phyloP scores from a whole-genome alignment of 352 stramenopile genomes.

The Thalassiosira exigua region DNA sequence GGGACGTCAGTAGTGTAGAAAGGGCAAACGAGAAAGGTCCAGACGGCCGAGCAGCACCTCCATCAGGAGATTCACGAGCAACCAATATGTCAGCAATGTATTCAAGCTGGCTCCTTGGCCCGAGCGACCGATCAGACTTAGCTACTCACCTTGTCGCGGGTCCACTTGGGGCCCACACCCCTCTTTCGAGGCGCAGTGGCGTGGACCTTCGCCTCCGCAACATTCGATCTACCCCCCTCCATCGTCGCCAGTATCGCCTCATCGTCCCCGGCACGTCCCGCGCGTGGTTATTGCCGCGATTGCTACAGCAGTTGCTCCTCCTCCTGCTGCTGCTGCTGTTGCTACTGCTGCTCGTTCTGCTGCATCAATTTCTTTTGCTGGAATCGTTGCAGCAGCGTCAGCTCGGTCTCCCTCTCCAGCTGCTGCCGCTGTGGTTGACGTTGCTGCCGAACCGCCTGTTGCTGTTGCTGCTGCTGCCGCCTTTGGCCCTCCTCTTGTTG shows the following conservation, averaged over 20 bases:
- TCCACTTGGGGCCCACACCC: slow-evolving; percentile 25
- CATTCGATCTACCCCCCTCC: not conserved
- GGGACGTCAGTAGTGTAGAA: too few species aligned
- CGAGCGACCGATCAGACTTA: not conserved
- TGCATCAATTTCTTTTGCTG: too few species aligned
- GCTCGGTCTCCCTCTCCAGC: too few species aligned
- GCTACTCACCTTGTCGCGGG: slow-evolving; percentile 43
- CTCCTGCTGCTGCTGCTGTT: not conserved
- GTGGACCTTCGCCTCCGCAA: not conserved
- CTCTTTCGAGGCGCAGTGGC: slow-evolving; percentile 1
- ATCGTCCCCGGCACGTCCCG: too few species aligned
- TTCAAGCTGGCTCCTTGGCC: not conserved
- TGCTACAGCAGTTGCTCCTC: too few species aligned
- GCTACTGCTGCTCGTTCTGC: not conserved
- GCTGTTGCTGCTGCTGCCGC: not conserved
- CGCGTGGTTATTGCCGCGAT: too few species aligned
- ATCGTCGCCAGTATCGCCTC: too few species aligned
- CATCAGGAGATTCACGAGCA: not conserved
- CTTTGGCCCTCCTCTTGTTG: not conserved
- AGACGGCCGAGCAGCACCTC: not conserved
- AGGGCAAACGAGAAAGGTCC: too few species aligned
- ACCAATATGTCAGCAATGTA: too few species aligned
- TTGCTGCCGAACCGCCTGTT: too few species aligned
- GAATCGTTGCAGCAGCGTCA: not conserved
- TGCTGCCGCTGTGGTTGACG: too few species aligned